phyloP scores from a whole-genome alignment of 2,329 filamentous ascomycete species.

The Elsinoe fawcettii region DNA sequence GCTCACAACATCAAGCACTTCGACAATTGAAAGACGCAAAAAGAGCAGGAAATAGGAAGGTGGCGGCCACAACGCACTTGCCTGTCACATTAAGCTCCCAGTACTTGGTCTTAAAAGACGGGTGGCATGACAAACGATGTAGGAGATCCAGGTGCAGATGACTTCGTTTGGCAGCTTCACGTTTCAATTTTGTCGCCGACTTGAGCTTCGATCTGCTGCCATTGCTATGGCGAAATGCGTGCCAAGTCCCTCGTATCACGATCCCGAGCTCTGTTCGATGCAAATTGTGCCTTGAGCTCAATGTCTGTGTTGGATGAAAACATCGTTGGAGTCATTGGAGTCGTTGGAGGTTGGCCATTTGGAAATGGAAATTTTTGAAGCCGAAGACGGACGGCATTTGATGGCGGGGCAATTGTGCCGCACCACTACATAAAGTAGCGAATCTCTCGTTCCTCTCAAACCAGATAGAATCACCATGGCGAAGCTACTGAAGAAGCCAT shows the following conservation, averaged over 20 bases:
- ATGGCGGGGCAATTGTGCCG: not conserved
- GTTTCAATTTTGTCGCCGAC: no score
- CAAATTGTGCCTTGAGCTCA: no score
- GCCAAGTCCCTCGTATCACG: no score
- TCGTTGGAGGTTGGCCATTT: not conserved
- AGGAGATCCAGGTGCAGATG: no score
- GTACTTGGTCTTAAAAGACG: no score
- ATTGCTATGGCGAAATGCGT: no score
- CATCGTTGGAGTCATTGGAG: not conserved
- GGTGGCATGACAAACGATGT: no score
- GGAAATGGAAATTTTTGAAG: not conserved
- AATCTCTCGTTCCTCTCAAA: not conserved
- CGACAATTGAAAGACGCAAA: not conserved
- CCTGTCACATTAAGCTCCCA: no score
- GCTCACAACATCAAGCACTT: not conserved
- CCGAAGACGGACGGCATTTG: not conserved
- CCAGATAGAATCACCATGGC: constrained; percentile 36
- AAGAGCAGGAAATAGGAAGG: not conserved
- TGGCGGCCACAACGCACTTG: not conserved
- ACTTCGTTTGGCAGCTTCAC: no score
- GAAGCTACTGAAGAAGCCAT: constrained; percentile 60
- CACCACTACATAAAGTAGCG: not conserved
- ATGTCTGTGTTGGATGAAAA: no score
- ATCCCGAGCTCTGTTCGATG: no score
- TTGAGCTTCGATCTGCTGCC: no score